Evolutionary conservation across 2,329 filamentous ascomycete species (phyloP).

Genomic region (Atkinsonella texensis): DNA sequence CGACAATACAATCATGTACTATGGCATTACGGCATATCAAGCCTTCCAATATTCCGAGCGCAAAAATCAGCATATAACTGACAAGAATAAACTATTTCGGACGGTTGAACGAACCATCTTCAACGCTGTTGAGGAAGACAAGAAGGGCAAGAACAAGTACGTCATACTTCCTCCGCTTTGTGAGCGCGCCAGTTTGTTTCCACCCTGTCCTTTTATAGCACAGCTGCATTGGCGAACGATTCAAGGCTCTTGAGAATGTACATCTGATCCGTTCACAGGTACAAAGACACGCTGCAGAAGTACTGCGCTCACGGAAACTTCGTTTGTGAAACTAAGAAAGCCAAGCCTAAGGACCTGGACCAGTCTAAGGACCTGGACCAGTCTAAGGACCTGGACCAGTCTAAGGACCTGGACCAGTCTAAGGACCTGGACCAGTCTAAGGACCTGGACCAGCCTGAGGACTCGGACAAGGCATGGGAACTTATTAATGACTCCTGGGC

Average conservation of each 20-base stretch:
- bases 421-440: no score
- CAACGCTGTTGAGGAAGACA: not conserved
- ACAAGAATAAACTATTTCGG: not conserved
- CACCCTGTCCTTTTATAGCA: not conserved
- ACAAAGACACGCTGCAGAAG: not conserved
- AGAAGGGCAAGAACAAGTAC: not conserved
- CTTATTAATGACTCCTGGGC: not conserved
- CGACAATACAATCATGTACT: not conserved
- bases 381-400: no score
- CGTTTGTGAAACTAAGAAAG: not conserved
- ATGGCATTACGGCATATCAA: not conserved
- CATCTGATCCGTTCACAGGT: not conserved
- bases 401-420: no score
- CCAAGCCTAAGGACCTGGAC: not conserved
- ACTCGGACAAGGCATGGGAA: no score
- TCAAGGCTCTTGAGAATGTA: not conserved
- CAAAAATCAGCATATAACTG: no score
- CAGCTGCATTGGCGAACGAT: not conserved
- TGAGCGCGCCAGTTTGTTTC: not conserved
- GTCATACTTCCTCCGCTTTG: not conserved
- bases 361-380: no score
- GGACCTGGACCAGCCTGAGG: no score
- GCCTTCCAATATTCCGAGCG: not conserved
- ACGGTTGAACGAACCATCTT: constrained; percentile 1
- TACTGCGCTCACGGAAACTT: not conserved